Conservation (phyloP, 148 eudicot species). For the Hydrangea macrophylla region DNA sequence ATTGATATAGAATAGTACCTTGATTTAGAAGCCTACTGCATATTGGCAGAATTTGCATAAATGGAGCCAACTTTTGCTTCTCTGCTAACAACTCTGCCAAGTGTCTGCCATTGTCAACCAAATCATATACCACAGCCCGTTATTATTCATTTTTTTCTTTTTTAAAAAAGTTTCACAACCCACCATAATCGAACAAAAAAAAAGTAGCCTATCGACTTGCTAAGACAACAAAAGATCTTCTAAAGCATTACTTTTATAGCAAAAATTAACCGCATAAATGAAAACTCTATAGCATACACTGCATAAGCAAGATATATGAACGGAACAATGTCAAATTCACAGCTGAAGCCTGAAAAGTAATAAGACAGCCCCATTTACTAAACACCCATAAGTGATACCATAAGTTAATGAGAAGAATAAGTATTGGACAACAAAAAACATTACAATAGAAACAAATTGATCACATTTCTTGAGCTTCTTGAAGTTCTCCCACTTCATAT, state of each 20-base stretch:
- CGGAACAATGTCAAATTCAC: neutral
- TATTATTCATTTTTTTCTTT: too few species aligned
- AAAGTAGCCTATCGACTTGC: neutral
- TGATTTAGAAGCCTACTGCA: conserved; percentile 46
- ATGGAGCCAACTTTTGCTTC: conserved; percentile 44
- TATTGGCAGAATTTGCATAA: conserved; percentile 40
- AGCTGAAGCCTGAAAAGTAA: neutral
- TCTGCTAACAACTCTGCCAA: conserved; percentile 43
- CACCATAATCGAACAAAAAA: too few species aligned
- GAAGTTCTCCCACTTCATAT: too few species aligned
- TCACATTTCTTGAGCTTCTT: too few species aligned
- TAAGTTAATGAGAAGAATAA: too few species aligned
- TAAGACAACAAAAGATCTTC: neutral
- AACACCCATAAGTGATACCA: too few species aligned
- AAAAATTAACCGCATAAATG: too few species aligned
- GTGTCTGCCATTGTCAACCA: conserved; percentile 27
- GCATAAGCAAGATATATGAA: neutral
- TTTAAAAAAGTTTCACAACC: too few species aligned
- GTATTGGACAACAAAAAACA: too few species aligned
- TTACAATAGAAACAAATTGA: too few species aligned
- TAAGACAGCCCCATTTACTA: neutral
- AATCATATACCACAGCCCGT: conserved; percentile 7
- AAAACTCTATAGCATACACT: too few species aligned
- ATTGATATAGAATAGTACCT: conserved; percentile 18
- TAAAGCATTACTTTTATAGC: neutral